These are phyloP conservation scores for Penicillium ochrochloron DNA, from an alignment of 495 filamentous ascomycete genomes.

Conservation along the genomic window DNA sequence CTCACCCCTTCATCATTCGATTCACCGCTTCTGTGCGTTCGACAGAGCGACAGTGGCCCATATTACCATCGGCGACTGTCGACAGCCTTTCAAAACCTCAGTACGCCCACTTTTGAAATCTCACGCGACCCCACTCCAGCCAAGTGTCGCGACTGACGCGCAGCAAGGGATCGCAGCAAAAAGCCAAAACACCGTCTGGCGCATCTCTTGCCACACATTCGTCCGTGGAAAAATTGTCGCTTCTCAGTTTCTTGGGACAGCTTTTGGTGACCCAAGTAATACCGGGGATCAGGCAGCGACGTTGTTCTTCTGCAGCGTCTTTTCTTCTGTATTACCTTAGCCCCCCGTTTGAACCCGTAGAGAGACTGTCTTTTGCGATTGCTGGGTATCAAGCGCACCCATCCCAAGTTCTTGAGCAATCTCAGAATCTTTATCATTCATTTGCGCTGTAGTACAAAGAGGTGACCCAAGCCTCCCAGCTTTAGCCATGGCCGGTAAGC, in stretches of 20 bases:
- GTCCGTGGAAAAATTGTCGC: slow-evolving; percentile 18
- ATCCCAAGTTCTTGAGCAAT: slow-evolving; percentile 24
- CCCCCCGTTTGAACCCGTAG: slow-evolving; percentile 49
- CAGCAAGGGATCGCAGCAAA: slow-evolving; percentile 33
- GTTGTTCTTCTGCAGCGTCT: slow-evolving; percentile 37
- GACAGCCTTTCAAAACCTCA: not conserved
- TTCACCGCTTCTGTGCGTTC: slow-evolving; percentile 13
- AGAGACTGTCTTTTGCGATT: slow-evolving; percentile 33
- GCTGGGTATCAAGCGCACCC: slow-evolving; percentile 37
- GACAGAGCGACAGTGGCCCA: not conserved
- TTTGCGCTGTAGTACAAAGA: slow-evolving; percentile 47
- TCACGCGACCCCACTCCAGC: slow-evolving; percentile 44
- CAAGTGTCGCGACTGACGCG: slow-evolving; percentile 35
- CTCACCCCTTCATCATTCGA: slow-evolving; percentile 15
- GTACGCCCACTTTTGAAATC: slow-evolving; percentile 15
- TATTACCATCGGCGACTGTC: not conserved
- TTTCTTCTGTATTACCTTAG: slow-evolving; percentile 49
- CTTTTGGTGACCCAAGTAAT: slow-evolving; percentile 43
- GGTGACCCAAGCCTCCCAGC: slow-evolving; percentile 16
- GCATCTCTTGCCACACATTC: slow-evolving; percentile 21
- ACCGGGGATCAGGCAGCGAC: slow-evolving; percentile 39
- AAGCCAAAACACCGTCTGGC: slow-evolving; percentile 25
- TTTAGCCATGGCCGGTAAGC: slow-evolving; percentile 55
- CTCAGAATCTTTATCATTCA: slow-evolving; percentile 25
- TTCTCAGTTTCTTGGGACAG: slow-evolving; percentile 21